These are phyloP conservation scores for Erodium texanum DNA, from an alignment of 441 rosid species.

Conservation along the genomic window DNA sequence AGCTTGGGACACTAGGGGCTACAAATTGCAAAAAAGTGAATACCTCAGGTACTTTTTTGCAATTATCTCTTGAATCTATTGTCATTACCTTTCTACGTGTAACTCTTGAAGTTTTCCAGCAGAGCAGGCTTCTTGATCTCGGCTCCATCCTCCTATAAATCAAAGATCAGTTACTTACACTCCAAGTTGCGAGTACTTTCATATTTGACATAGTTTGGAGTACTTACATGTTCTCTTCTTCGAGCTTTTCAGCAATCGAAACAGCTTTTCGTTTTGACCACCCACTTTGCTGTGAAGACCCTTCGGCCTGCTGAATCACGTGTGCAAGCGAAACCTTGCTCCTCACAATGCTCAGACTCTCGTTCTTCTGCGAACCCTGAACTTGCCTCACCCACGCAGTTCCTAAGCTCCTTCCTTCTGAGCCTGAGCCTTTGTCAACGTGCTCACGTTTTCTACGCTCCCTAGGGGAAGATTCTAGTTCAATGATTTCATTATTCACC, in stretches of 20 bases:
- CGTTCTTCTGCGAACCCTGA: slow-evolving; percentile 28
- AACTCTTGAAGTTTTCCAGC: slow-evolving; percentile 76
- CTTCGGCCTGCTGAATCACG: slow-evolving; percentile 91
- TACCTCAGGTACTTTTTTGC: neutral
- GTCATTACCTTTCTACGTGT: slow-evolving; percentile 64
- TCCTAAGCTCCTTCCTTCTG: slow-evolving; percentile 30
- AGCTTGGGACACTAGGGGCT: too few relatives aligned
- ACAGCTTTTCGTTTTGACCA: slow-evolving; percentile 89
- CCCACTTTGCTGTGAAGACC: slow-evolving; percentile 48
- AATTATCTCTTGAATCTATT: neutral
- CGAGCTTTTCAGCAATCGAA: slow-evolving; percentile 96
- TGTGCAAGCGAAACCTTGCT: slow-evolving; percentile 87
- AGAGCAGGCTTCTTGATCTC: slow-evolving; percentile 76
- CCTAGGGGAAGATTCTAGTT: slow-evolving; percentile 47
- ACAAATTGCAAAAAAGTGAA: too few relatives aligned
- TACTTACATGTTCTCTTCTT: slow-evolving; percentile 93
- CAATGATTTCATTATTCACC: slow-evolving; percentile 68
- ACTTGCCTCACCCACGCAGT: slow-evolving; percentile 22
- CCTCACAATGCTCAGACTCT: slow-evolving; percentile 74
- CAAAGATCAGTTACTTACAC: neutral
- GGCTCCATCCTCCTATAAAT: slow-evolving; percentile 81
- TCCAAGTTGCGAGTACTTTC: neutral
- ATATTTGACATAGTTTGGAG: too few relatives aligned
- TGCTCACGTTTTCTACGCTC: slow-evolving; percentile 24
- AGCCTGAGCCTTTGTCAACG: slow-evolving; percentile 20